Percentiles rank a stretch among this genome's conserved stretches.
Evolutionary conservation across 768 basidiomycete genomes (phyloP).

Genomic region (Atractiella rhizophila): DNA sequence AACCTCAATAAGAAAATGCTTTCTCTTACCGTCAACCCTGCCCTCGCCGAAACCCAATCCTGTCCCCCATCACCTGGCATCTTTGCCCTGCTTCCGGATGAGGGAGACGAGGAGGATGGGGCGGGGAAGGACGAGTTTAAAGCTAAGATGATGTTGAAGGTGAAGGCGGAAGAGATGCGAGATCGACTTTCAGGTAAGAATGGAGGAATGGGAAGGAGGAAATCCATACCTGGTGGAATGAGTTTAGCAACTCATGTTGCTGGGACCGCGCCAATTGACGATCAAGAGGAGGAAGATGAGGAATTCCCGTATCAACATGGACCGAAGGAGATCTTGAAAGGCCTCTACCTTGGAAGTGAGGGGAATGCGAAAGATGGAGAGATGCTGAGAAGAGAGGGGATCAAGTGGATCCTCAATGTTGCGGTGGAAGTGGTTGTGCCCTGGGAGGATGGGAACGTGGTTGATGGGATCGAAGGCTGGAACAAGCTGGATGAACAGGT

Average conservation of each 20-base stretch:
- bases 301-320: conserved; percentile 45
- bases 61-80: conserved; percentile 15
- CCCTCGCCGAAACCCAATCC: conserved; percentile 11
- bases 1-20: conserved; percentile 15
- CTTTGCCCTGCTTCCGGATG: conserved; percentile 8
- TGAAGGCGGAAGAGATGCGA: conserved; percentile 15
- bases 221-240: too few relatives aligned
- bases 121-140: conserved; percentile 9
- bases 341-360: conserved; percentile 72
- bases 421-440: conserved; percentile 51
- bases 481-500: neutral
- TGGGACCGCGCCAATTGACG: too few relatives aligned
- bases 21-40: conserved; percentile 13
- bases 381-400: conserved; percentile 40
- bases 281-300: conserved; percentile 14
- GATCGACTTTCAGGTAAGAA: too few relatives aligned
- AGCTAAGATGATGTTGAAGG: conserved; percentile 12
- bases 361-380: conserved; percentile 63
- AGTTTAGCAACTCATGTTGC: too few relatives aligned
- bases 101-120: conserved; percentile 7
- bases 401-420: conserved; percentile 64
- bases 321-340: conserved; percentile 58
- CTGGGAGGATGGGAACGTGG: conserved; percentile 9
- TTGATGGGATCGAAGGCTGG: neutral
- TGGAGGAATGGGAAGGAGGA: too few relatives aligned